These are phyloP conservation scores for Alternaria burnsii DNA, from an alignment of 2,329 filamentous ascomycete species.

Conservation along the genomic window DNA sequence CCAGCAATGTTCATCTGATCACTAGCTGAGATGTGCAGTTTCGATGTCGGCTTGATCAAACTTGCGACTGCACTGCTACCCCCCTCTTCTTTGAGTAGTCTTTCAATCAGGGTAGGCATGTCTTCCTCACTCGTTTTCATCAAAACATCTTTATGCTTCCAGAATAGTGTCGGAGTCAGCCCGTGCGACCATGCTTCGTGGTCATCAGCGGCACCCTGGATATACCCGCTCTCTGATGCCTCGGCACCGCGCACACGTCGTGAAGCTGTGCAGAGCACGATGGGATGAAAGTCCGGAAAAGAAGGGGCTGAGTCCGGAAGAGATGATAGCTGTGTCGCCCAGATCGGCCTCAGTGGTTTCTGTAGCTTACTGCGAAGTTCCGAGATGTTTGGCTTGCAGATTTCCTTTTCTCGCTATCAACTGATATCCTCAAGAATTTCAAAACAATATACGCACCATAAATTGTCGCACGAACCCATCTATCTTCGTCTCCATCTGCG, in stretches of 20 bases:
- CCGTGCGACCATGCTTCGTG: conserved; percentile 91
- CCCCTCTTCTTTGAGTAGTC: conserved; percentile 46
- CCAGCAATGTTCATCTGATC: conserved; percentile 48
- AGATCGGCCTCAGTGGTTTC: conserved; percentile 80
- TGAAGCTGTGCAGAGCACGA: conserved; percentile 88
- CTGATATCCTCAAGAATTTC: not conserved
- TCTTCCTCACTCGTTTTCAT: conserved; percentile 72
- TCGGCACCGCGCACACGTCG: conserved; percentile 74
- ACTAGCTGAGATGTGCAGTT: conserved; percentile 53
- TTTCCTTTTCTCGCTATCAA: conserved; percentile 49
- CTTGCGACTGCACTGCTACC: conserved; percentile 40
- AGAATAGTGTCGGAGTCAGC: conserved; percentile 81
- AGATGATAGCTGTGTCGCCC: conserved; percentile 75
- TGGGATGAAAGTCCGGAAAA: conserved; percentile 70
- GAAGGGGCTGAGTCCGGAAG: conserved; percentile 57
- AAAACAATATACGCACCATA: conserved; percentile 44
- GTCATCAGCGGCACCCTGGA: conserved; percentile 95
- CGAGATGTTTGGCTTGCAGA: conserved; percentile 67
- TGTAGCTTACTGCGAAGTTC: conserved; percentile 64
- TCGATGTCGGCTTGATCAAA: conserved; percentile 53
- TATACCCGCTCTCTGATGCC: conserved; percentile 76
- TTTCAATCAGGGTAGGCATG: conserved; percentile 61
- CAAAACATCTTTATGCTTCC: conserved; percentile 70
- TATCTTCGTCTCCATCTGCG: conserved; percentile 76
- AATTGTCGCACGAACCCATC: conserved; percentile 62